Evolutionary conservation across 1,284 basidiomycete genomes (phyloP).

Genomic region (Cryptococcus sp.): DNA sequence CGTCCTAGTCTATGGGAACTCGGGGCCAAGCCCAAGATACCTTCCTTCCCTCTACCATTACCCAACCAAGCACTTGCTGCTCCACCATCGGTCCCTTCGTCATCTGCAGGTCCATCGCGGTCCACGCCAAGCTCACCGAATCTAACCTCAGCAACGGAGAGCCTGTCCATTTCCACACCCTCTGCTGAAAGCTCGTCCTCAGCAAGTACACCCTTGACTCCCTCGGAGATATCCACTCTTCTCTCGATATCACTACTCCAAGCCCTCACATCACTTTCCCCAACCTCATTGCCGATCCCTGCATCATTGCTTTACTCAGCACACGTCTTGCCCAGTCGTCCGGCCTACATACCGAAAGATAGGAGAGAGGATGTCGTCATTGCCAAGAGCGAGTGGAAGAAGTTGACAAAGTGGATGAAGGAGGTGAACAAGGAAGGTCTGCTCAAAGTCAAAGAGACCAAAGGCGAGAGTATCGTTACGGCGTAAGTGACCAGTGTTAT

Average conservation of each 20-base stretch:
- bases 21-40: slow-evolving; percentile 36
- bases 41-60: slow-evolving; percentile 30
- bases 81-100: slow-evolving; percentile 14
- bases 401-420: slow-evolving; percentile 76
- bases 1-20: slow-evolving; percentile 46
- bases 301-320: slow-evolving; percentile 74
- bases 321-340: slow-evolving; percentile 75
- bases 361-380: slow-evolving; percentile 63
- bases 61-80: slow-evolving; percentile 31
- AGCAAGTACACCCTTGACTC: slow-evolving; percentile 54
- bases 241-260: slow-evolving; percentile 68
- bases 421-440: slow-evolving; percentile 69
- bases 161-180: slow-evolving; percentile 64
- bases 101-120: slow-evolving; percentile 1
- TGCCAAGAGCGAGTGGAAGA: slow-evolving; percentile 64
- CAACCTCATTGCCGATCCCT: slow-evolving; percentile 69
- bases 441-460: slow-evolving; percentile 70
- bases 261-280: slow-evolving; percentile 57
- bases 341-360: slow-evolving; percentile 62
- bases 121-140: neutral
- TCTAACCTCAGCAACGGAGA: slow-evolving; percentile 31
- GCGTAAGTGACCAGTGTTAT: slow-evolving; percentile 49
- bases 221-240: slow-evolving; percentile 58
- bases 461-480: slow-evolving; percentile 57
- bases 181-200: neutral